Evolutionary conservation across 371 early-diverging fungal species (phyloP).

Genomic region (Zancudomyces culisetae): DNA sequence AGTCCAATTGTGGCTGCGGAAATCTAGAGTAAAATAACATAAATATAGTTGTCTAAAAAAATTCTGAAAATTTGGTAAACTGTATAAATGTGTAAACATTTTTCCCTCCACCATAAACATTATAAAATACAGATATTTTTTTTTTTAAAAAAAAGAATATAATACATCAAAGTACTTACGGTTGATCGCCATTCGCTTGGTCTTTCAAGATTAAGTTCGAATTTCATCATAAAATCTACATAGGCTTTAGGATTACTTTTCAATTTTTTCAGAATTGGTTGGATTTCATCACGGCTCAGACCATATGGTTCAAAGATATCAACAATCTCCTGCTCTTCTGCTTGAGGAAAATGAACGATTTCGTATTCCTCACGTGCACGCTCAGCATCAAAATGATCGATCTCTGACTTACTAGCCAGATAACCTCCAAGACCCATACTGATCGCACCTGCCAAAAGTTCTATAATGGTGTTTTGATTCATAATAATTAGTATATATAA

Average conservation of each 20-base stretch:
- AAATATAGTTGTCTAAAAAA: too few species aligned
- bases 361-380: slow-evolving; percentile 34
- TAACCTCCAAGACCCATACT: slow-evolving; percentile 47
- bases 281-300: slow-evolving; percentile 27
- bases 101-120: background rate
- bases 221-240: slow-evolving; percentile 62
- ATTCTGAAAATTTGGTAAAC: too few species aligned
- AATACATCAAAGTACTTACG: background rate
- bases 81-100: background rate
- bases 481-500: too few species aligned
- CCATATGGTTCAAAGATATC: slow-evolving; percentile 43
- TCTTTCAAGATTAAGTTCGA: slow-evolving; percentile 42
- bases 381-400: slow-evolving; percentile 47
- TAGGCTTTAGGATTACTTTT: slow-evolving; percentile 33
- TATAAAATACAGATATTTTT: background rate
- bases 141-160: background rate
- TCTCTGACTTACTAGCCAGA: slow-evolving; percentile 40
- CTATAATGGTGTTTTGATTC: too few species aligned
- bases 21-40: slow-evolving; percentile 15
- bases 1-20: slow-evolving; percentile 43
- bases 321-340: slow-evolving; percentile 43
- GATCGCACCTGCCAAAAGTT: slow-evolving; percentile 47
- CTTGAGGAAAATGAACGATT: slow-evolving; percentile 33
- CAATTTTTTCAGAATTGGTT: slow-evolving; percentile 39
- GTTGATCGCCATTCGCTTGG: slow-evolving; percentile 18